Base-by-base conservation (phyloP, 75 land plant genomes). In the Pinus albicaulis region DNA sequence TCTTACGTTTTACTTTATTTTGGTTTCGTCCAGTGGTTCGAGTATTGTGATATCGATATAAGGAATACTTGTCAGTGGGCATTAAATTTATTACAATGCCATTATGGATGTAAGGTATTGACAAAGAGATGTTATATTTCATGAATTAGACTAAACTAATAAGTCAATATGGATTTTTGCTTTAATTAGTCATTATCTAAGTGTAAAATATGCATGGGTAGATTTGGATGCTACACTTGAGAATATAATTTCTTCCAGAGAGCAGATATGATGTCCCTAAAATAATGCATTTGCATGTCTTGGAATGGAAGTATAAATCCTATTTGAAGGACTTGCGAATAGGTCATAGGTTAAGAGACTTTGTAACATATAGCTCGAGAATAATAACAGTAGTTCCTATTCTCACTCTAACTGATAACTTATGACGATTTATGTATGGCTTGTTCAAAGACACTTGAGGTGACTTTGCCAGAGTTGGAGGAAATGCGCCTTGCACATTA, bases 401-500 rank as follows among this genome's bases (percentile, higher is more conserved):
- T 38, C 26, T 66, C 23, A 44, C 7, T 7, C 3, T 1, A 66
- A 38, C 17, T 38, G 23, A 68, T n/a, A 17, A 20, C 41, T 68
- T 41, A 38, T 41, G 53, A 41, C 53, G 0, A 7, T 3, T 41
- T 68, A 36, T 68, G 20, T 44, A 25, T 38, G 31, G 25, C 4
- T 28, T 72, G 23, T 41, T 38, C 17, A 69, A 80, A 93, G 96
- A 78, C 70, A 34, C 65, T 89, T 31, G 93, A 89, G 69, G 94
- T 92, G 61, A 93, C 94, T 61, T 31, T 93, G 69, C 96, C 96
- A 63, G 94, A 92, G 44, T 85, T 92, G 76, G 94, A 93, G 76
- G 85, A 74, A 60, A 93, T 93, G 96, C 88, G 94, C 4, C 76
- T 93, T 28, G 91, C 92, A 59, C 96, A 93, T 80, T 93, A 91